Evolutionary conservation across 306 rosid genomes (phyloP), one percentile per base, ranked within the genome.

Genomic region (Clitoria ternatea): DNA sequence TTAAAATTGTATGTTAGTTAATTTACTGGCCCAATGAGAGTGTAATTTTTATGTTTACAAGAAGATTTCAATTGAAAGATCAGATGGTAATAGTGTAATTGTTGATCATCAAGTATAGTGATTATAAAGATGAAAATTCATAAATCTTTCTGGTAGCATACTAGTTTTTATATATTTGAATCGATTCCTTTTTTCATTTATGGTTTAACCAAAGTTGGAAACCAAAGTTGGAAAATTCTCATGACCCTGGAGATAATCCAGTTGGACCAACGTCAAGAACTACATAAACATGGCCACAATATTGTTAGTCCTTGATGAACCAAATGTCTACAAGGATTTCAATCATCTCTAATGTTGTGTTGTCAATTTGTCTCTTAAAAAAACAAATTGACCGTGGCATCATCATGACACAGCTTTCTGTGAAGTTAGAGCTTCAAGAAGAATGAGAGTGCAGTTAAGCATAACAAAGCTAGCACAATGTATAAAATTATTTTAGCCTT

Each of bases 381-480:
- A 14, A 62, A 17, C 19, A 50, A 63, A 40, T 56, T 66, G 33
- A 3, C 4, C 15, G 26, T 29, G 39, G 6, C 17, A 48, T 69
- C 30, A 53, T 47, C 65, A 7, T 15, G 64, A 14, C 32, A 66
- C 6, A 1, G 64, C 18, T 32, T 47, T 78, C 13, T 66, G 33
- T 1, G 76, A 40, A 42, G 63, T 49, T 11, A 68, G 32, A 68
- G 32, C 80, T 56, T 80, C 23, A 27, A 47, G 77, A 76, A 68
- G 56, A 81, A 19, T 3, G 83, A 17, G 59, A 72, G 53, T 79
- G 75, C 65, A 42, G 45, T 29, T 7, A 70, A 19, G 52, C 72
- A 27, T 40, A 70, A 61, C 66, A 76, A 4, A 15, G 77, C 57
- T 35, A 85, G 39, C 59, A 73, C 65, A 57, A 52, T 11, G 33